Conservation (phyloP, 1,284 basidiomycete species). For the Boletus holoroseus region DNA sequence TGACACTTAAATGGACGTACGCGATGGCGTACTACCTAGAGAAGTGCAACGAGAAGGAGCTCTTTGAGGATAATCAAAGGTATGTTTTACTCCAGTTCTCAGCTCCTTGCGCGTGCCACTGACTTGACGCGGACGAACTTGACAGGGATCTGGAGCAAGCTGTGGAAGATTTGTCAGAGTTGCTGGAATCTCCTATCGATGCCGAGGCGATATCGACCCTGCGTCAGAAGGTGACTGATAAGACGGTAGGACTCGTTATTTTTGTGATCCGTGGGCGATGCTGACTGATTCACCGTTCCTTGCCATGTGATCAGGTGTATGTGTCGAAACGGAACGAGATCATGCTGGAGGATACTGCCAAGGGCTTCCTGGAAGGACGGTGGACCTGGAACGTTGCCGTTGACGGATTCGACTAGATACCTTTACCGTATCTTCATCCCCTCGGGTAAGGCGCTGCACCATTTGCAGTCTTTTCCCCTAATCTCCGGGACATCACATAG, state of each 20-base stretch:
- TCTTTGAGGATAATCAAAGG: slow-evolving; percentile 98
- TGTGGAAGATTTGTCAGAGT: slow-evolving; percentile 90
- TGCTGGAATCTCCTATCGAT: slow-evolving; percentile 89
- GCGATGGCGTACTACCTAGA: slow-evolving; percentile 97
- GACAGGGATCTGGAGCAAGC: slow-evolving; percentile 86
- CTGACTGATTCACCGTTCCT: slow-evolving; percentile 2
- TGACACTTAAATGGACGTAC: slow-evolving; percentile 98
- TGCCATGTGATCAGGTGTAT: slow-evolving; percentile 59
- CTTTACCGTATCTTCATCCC: not conserved
- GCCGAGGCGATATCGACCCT: slow-evolving; percentile 76
- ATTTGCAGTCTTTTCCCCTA: not conserved
- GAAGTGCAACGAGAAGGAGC: slow-evolving; percentile 87
- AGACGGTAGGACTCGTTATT: slow-evolving; percentile 57
- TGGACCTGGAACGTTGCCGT: slow-evolving; percentile 71
- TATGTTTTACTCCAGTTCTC: slow-evolving; percentile 28
- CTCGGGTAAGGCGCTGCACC: not conserved
- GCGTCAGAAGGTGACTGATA: slow-evolving; percentile 91
- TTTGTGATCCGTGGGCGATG: not conserved
- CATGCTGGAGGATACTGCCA: slow-evolving; percentile 88
- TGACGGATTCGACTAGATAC: slow-evolving; percentile 52
- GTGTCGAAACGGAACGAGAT: slow-evolving; percentile 96
- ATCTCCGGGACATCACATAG: slow-evolving; percentile 10
- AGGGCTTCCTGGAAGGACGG: slow-evolving; percentile 83
- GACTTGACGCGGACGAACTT: slow-evolving; percentile 1
- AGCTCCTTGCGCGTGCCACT: not conserved